Evolutionary conservation across 805 yeast genomes (phyloP).

Genomic region (Candida coquimbonensis): DNA sequence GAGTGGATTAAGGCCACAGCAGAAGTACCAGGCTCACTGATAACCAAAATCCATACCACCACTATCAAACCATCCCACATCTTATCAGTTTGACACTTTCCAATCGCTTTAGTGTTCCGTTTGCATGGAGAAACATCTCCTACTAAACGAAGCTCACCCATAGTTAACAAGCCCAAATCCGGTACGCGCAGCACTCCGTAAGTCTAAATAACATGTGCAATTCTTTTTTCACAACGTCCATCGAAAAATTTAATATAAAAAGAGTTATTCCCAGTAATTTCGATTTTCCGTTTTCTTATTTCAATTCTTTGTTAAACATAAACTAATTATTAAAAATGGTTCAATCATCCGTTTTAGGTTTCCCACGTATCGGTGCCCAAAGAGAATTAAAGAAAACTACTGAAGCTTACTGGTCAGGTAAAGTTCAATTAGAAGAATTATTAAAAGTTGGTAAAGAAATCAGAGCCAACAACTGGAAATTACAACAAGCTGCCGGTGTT

Average conservation of each 20-base stretch:
- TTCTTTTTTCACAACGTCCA: background rate
- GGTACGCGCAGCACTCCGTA: background rate
- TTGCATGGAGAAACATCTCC: background rate
- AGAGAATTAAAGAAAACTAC: constrained; percentile 99
- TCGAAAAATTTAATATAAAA: constrained; percentile 2
- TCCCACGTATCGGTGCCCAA: constrained; percentile 99
- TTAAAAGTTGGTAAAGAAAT: constrained; percentile 90
- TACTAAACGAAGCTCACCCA: background rate
- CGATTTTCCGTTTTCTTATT: background rate
- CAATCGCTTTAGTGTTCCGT: background rate
- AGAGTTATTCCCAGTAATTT: background rate
- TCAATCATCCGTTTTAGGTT: constrained; percentile 94
- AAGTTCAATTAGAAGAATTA: constrained; percentile 79
- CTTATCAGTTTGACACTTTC: background rate
- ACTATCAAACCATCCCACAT: background rate
- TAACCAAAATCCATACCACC: background rate
- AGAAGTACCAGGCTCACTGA: no score
- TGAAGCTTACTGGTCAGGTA: constrained; percentile 98
- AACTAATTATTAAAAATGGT: constrained; percentile 50
- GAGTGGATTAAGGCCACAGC: background rate
- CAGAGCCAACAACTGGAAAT: constrained; percentile 95
- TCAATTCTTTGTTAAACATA: background rate
- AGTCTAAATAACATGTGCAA: constrained; percentile 1
- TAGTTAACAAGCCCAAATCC: background rate
- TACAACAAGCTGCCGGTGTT: constrained; percentile 95